Base-by-base conservation (phyloP, 1,139 yeast species). In the Taiozyma sp. region DNA sequence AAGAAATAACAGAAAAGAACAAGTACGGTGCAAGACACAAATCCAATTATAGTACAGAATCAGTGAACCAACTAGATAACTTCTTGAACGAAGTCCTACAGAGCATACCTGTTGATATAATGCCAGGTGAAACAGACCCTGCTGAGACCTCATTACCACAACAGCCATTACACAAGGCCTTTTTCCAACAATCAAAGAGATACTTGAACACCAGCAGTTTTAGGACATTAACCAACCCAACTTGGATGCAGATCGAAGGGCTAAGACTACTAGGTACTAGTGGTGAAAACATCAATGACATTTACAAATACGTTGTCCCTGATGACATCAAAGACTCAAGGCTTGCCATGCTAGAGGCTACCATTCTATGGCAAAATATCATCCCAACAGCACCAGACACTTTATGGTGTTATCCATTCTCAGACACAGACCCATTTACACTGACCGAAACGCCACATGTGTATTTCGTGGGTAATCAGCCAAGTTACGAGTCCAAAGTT, bases 351-450 rank as follows among this genome's bases (percentile, higher is more conserved):
- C 76, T 90, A 73, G 86, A 83, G 57, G 75, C 82, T 8, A 85
- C 88, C 1, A 66, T 95, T 42, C 70, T 74, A 49, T 93, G 97
- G 96, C 93, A 89, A 59, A 88, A 88, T 60, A 73, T 88, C 40
- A 85, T 89, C 0, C 99, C 99, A 2, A 90, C 98, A 0, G 96
- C 97, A 1, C 99, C 99, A 0, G 99, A 93, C 62, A 95, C 99
- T 0, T 70, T 93, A 44, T 87, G 88, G 72, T 85, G 96, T 56
- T 90, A 89, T 60, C 98, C 99, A 1, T 91, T 76, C 62, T 77
- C 79, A n/a, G 80, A 83, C 43, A 62, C 64, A 6, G 99, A 95
- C 66, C 98, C 98, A 2, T 90, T 93, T 66, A 76, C 88, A 3
- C 64, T 93, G 35, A 51, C 53, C 3, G 87, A 85, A 61, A 79